These are phyloP conservation scores for Saturnispora sanitii DNA, from an alignment of 805 yeast genomes.

Conservation along the genomic window DNA sequence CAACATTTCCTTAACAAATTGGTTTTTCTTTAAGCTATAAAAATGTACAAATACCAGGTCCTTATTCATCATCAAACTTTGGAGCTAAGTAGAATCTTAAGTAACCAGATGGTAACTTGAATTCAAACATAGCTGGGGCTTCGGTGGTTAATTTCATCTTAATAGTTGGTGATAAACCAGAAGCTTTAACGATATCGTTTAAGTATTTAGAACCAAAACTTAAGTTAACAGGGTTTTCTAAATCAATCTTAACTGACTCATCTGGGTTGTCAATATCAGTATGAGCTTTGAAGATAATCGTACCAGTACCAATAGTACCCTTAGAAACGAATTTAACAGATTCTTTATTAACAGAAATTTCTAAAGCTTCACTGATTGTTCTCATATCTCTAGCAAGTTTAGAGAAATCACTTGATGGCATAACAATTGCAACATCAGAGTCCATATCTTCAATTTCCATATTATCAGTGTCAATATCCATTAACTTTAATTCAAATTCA, in stretches of 20 bases:
- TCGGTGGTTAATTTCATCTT: conserved; percentile 82
- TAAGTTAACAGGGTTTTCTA: conserved; percentile 79
- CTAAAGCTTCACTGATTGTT: conserved; percentile 78
- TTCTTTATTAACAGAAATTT: conserved; percentile 81
- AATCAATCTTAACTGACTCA: conserved; percentile 60
- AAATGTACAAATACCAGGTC: conserved; percentile 13
- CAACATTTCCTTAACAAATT: not conserved
- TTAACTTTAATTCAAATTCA: conserved; percentile 82
- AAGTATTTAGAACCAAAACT: conserved; percentile 89
- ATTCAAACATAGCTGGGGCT: conserved; percentile 91
- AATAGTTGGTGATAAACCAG: conserved; percentile 64
- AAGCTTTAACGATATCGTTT: conserved; percentile 84
- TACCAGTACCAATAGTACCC: conserved; percentile 88
- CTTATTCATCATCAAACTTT: conserved; percentile 88
- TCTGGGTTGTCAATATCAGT: conserved; percentile 76
- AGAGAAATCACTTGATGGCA: conserved; percentile 85
- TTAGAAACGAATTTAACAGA: conserved; percentile 82
- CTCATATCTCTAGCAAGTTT: conserved; percentile 83
- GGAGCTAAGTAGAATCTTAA: conserved; percentile 96
- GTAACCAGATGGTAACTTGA: conserved; percentile 83
- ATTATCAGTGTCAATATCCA: conserved; percentile 95
- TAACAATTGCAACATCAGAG: conserved; percentile 71
- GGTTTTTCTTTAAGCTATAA: conserved; percentile 2
- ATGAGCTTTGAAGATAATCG: conserved; percentile 75
- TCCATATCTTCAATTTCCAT: conserved; percentile 91